Evolutionary conservation across 257 asterid species (phyloP), one percentile per base, ranked within the genome.

Genomic region (Prunella vulgaris): DNA sequence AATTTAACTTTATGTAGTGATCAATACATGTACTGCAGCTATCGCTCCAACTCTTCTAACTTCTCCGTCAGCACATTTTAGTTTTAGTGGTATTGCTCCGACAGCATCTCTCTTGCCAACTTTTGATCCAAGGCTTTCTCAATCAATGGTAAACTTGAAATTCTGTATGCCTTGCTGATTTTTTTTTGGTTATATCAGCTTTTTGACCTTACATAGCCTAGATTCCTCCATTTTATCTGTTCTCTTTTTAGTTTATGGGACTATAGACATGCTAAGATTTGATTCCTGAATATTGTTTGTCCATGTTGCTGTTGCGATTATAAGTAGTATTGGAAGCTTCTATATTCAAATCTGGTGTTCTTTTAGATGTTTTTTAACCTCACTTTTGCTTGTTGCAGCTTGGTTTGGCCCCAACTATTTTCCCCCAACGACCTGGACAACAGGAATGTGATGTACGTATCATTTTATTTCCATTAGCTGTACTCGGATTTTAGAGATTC

Each of bases 341-440:
- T 49, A 62, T 22, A 61, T 52, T 52, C 57, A 35, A 72, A 58
- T 66, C 25, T 66, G 22, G 38, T 28, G 25, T 20, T 59, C 80
- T 74, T 15, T 74, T 51, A 21, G 57, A 56, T 60, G 15, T 70
- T 68, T 20, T 30, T 69, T 78, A 66, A 52, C 79, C 24, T 68
- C 76, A 68, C 46, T 80, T 77, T 86, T 61, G 21, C 71, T 78
- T 73, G 52, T 78, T 79, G 86, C 96, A 90, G 96, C 84, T 87
- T 74, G 99, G 88, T 59, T 77, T 88, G 81, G 82, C 74, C 58
- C 56, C 87, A 27, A 40, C 84, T 63, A 25, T 90, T 72, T 88
- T 83, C 75, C 97, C 97, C 37, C 99, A 93, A 76, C 87, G 99
- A 79, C 97, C 93, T 56, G 97, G 96, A 76, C 88, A 88, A 74